Percentiles rank a stretch among this genome's conserved stretches.
phyloP scores from a whole-genome alignment of 2,329 filamentous ascomycete species.

The Ophiobolus disseminans region DNA sequence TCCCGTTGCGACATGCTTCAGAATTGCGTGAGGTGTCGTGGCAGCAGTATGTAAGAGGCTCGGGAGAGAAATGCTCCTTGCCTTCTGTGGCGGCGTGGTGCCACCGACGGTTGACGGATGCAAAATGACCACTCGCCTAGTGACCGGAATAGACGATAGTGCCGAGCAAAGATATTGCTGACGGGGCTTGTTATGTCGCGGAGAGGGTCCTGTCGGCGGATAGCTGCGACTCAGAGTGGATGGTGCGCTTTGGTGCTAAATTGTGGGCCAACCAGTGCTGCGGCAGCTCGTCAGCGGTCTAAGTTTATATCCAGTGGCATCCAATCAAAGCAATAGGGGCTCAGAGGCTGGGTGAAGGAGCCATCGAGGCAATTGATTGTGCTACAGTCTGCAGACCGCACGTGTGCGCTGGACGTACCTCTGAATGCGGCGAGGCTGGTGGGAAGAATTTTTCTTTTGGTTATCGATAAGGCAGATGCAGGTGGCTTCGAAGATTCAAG shows the following conservation, averaged over 20 bases:
- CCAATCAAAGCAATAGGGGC: conserved; percentile 28
- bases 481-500: conserved; percentile 2
- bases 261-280: conserved; percentile 36
- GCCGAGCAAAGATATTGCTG: conserved; percentile 26
- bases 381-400: conserved; percentile 7
- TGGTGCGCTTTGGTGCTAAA: conserved; percentile 30
- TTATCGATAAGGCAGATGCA: conserved; percentile 35
- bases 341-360: conserved; percentile 17
- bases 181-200: conserved; percentile 22
- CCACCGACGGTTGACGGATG: conserved; percentile 40
- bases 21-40: conserved; percentile 1
- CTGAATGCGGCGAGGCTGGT: conserved; percentile 30
- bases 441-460: conserved; percentile 21
- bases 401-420: conserved; percentile 25
- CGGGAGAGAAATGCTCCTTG: conserved; percentile 23
- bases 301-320: conserved; percentile 20
- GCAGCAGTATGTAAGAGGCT: conserved; percentile 6
- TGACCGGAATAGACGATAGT: conserved; percentile 28
- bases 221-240: conserved; percentile 22
- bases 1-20: conserved; percentile 50
- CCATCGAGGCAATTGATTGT: conserved; percentile 22
- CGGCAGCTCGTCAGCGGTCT: conserved; percentile 36
- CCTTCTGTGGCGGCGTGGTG: conserved; percentile 35
- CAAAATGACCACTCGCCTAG: conserved; percentile 35
- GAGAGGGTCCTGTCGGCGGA: conserved; percentile 26